Conservation (phyloP, 1,284 basidiomycete genomes). For the Grifola frondosa region DNA sequence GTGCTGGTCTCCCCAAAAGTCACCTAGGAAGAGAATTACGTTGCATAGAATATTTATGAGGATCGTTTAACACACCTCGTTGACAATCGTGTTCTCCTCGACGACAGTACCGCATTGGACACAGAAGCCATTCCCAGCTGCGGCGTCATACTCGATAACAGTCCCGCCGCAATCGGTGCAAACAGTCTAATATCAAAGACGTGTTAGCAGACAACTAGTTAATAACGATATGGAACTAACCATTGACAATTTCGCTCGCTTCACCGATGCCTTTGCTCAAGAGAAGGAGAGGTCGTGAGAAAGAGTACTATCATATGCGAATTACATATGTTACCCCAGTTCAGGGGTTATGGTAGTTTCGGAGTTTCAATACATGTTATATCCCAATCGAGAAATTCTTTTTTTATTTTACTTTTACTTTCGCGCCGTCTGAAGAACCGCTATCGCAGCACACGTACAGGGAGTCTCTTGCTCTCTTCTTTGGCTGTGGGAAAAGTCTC, state of each 20-base stretch:
- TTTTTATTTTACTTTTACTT: conserved; percentile 10
- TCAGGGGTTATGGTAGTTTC: too few species aligned
- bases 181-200: too few species aligned
- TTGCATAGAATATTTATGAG: background rate
- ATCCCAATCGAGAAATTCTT: too few species aligned
- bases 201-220: too few species aligned
- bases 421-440: conserved; percentile 75
- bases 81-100: conserved; percentile 94
- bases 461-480: conserved; percentile 42
- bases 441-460: conserved; percentile 76
- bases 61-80: conserved; percentile 41
- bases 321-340: too few species aligned
- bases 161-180: conserved; percentile 77
- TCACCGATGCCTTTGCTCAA: too few species aligned
- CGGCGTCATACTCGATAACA: conserved; percentile 78
- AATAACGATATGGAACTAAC: background rate
- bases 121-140: conserved; percentile 83
- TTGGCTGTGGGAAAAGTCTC: conserved; percentile 87
- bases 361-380: too few species aligned
- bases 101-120: conserved; percentile 85
- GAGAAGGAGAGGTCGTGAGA: too few species aligned
- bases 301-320: too few species aligned
- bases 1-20: conserved; percentile 91
- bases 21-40: conserved; percentile 47
- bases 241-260: too few species aligned